These are phyloP conservation scores for Aureococcus anophagefferens DNA, from an alignment of 108 stramenopile species.

Conservation along the genomic window DNA sequence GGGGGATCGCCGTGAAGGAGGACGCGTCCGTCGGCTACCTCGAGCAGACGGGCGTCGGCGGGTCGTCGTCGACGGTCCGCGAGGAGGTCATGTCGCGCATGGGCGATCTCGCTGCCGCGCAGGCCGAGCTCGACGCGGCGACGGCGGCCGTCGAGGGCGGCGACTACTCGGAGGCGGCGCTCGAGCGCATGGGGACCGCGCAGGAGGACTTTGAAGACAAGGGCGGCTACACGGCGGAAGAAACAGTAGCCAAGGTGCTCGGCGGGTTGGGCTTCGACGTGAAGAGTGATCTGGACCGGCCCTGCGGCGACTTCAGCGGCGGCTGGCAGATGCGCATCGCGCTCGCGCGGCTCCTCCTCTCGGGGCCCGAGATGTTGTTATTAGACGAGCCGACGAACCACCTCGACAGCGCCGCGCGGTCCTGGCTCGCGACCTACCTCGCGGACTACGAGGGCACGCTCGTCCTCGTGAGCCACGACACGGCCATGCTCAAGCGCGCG, in stretches of 20 bases:
- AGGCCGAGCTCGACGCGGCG: neutral
- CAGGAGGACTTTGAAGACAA: conserved; percentile 53
- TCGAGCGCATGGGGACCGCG: conserved; percentile 53
- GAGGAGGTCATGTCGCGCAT: neutral
- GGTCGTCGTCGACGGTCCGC: neutral
- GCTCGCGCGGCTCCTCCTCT: conserved; percentile 69
- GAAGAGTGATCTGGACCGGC: conserved; percentile 47
- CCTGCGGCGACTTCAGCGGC: conserved; percentile 73
- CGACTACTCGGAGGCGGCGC: conserved; percentile 47
- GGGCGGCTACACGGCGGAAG: conserved; percentile 78
- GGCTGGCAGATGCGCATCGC: conserved; percentile 92
- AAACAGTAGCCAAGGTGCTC: conserved; percentile 63
- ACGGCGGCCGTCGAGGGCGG: conserved; percentile 30
- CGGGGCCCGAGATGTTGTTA: conserved; percentile 62
- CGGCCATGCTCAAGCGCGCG: conserved; percentile 54
- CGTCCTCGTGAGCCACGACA: conserved; percentile 73
- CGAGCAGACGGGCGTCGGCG: conserved; percentile 5
- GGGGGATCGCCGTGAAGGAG: neutral
- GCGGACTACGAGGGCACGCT: conserved; percentile 67
- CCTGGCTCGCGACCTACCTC: conserved; percentile 73
- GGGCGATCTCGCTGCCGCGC: neutral
- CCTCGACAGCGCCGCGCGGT: conserved; percentile 53
- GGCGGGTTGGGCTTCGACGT: conserved; percentile 72
- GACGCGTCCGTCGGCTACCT: conserved; percentile 1
- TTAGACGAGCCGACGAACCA: conserved; percentile 82